phyloP scores from a whole-genome alignment of 169 alveolate genomes.

The Babesia gibsoni region DNA sequence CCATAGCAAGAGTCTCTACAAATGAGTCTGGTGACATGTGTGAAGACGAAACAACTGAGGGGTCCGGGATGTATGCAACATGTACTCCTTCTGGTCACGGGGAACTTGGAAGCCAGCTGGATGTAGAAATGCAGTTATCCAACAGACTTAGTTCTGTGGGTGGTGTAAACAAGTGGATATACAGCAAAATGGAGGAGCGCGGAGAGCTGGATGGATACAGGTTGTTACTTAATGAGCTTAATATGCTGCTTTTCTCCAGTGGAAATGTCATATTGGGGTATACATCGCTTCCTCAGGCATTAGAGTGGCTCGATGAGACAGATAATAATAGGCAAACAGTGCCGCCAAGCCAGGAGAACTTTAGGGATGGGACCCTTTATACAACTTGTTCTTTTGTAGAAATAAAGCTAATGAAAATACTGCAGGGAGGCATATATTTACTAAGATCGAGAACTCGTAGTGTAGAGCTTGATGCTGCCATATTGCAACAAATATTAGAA shows the following conservation, averaged over 20 bases:
- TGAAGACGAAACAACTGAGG: not conserved
- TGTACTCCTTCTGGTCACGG: slow-evolving; percentile 2
- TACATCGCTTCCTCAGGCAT: slow-evolving; percentile 58
- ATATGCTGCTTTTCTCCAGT: slow-evolving; percentile 28
- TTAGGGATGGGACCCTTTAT: slow-evolving; percentile 77
- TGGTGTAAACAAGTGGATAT: slow-evolving; percentile 58
- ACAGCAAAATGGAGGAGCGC: slow-evolving; percentile 64
- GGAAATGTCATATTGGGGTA: slow-evolving; percentile 34
- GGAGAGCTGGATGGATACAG: slow-evolving; percentile 65
- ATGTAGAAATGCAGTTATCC: slow-evolving; percentile 10
- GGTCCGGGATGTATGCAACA: not conserved
- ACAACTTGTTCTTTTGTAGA: slow-evolving; percentile 73
- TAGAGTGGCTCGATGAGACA: slow-evolving; percentile 72
- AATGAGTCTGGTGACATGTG: too few relatives aligned
- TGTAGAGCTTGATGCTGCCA: slow-evolving; percentile 41
- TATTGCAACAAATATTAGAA: slow-evolving; percentile 66
- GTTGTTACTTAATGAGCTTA: slow-evolving; percentile 44
- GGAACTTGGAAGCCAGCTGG: not conserved
- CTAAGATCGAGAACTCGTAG: slow-evolving; percentile 46
- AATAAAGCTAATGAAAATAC: slow-evolving; percentile 65
- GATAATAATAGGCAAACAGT: slow-evolving; percentile 56
- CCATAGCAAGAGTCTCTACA: too few relatives aligned
- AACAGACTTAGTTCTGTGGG: slow-evolving; percentile 44
- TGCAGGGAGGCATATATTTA: slow-evolving; percentile 61
- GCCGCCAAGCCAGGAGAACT: slow-evolving; percentile 77